Evolutionary conservation across 192 early-diverging fungal species (phyloP).

Genomic region (Paraglomus occultum): DNA sequence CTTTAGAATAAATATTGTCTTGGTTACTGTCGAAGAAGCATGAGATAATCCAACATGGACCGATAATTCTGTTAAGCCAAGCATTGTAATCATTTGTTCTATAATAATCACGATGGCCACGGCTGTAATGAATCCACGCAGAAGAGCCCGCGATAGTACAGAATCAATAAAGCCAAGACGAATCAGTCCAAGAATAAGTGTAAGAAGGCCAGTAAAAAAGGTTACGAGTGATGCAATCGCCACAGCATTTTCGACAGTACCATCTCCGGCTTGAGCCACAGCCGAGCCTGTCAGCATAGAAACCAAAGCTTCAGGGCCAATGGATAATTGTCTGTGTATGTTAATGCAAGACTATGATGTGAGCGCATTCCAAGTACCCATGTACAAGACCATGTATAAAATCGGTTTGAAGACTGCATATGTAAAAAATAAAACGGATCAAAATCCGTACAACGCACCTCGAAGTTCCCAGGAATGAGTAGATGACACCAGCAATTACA

Average conservation of each 20-base stretch:
- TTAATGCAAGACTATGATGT: no score
- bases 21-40: conserved; percentile 77
- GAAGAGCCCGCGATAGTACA: conserved; percentile 86
- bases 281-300: conserved; percentile 78
- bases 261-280: conserved; percentile 46
- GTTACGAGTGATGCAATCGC: conserved; percentile 73
- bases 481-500: conserved; percentile 79
- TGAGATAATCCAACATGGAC: conserved; percentile 52
- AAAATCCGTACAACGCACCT: conserved; percentile 45
- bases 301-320: conserved; percentile 93
- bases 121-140: conserved; percentile 94
- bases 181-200: conserved; percentile 92
- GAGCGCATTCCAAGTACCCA: no score
- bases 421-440: neutral
- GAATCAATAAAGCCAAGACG: conserved; percentile 98
- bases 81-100: conserved; percentile 77
- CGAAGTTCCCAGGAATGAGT: conserved; percentile 91
- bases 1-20: conserved; percentile 64
- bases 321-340: conserved; percentile 76
- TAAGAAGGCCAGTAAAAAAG: conserved; percentile 90
- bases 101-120: conserved; percentile 91
- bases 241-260: conserved; percentile 46
- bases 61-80: conserved; percentile 55
- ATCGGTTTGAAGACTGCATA: neutral
- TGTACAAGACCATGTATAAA: conserved; percentile 26